Evolutionary conservation across 345 rosid species (phyloP).

Genomic region (Kandelia obovata): DNA sequence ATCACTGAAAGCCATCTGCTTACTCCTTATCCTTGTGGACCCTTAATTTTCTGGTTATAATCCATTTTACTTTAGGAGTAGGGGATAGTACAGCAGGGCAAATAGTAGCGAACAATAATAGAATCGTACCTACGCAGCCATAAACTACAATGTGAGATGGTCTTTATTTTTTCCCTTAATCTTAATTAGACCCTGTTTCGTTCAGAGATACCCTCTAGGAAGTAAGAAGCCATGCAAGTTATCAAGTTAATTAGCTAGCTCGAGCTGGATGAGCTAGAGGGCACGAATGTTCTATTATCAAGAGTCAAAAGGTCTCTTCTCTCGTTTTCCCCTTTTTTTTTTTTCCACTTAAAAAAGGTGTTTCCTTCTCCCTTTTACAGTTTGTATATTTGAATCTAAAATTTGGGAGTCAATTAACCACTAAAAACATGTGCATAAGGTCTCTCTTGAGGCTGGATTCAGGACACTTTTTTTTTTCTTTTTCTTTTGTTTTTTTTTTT

Average conservation of each 20-base stretch:
- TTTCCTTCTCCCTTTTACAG: too few species aligned
- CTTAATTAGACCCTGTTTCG: too few species aligned
- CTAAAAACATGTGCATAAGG: background rate
- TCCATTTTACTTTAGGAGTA: background rate
- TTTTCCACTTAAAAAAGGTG: background rate
- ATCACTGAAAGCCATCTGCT: too few species aligned
- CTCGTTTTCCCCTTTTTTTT: background rate
- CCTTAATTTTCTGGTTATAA: too few species aligned
- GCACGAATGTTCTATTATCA: background rate
- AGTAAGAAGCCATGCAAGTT: too few species aligned
- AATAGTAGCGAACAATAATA: conserved; percentile 39
- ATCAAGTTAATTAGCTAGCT: too few species aligned
- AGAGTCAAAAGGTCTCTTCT: background rate
- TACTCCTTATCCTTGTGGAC: too few species aligned
- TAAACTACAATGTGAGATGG: conserved; percentile 18
- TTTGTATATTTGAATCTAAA: background rate
- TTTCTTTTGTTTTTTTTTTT: background rate
- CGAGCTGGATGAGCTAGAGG: too few species aligned
- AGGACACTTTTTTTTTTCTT: background rate
- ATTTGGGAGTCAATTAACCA: background rate
- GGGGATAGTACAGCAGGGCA: conserved; percentile 15
- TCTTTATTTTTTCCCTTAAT: background rate
- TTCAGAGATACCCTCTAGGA: too few species aligned
- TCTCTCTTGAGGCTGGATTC: conserved; percentile 1
- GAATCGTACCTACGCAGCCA: conserved; percentile 44